Evolutionary conservation across 768 basidiomycete species (phyloP), one percentile per base, ranked within the genome.

Genomic region (Coprinellus micaceus): DNA sequence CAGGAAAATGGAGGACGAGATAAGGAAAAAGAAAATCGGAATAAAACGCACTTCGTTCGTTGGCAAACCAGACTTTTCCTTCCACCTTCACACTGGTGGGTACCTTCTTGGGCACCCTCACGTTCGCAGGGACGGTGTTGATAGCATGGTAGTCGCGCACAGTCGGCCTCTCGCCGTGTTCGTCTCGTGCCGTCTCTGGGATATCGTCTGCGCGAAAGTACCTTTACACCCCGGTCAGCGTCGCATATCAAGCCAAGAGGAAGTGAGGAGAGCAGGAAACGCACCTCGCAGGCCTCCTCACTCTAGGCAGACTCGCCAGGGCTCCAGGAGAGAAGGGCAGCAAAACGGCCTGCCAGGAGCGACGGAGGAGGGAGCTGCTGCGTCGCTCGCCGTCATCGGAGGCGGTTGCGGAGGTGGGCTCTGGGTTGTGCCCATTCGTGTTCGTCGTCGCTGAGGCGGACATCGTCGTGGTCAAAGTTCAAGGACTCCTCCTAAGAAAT

Each of bases 41-140:
- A 44, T 11, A 12, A n/a, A 49, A 72, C 85, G 58, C 46, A 94
- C 91, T 94, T 66, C 92, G 77, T 71, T 98, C 94, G 66, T 97
- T 97, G 9, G 94, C 94, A 68, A 98, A 96, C 94, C 95, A 98
- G 47, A 98, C 94, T 66, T 98, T 98, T 21, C 85, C 86, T 67
- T 98, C 94, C 17, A 98, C 93, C 60, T 85, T 89, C 63, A 98
- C 77, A 0, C 87, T 83, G 0, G 89, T 88, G 0, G 88, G 75
- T 21, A 91, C 82, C 71, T 94, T 94, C 75, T 88, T 90, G 0
- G 91, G 91, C 0, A 93, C 80, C 36, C 86, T 77, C 36, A 92
- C 83, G 45, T 81, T 78, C 0, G 83, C 75, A 0, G 88, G 84
- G 0, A 86, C 64, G 2, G 76, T 66, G 63, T 81, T 87, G 68